These are phyloP conservation scores for Petunia hybrid DNA, from an alignment of 305 asterid genomes.

Conservation along the genomic window DNA sequence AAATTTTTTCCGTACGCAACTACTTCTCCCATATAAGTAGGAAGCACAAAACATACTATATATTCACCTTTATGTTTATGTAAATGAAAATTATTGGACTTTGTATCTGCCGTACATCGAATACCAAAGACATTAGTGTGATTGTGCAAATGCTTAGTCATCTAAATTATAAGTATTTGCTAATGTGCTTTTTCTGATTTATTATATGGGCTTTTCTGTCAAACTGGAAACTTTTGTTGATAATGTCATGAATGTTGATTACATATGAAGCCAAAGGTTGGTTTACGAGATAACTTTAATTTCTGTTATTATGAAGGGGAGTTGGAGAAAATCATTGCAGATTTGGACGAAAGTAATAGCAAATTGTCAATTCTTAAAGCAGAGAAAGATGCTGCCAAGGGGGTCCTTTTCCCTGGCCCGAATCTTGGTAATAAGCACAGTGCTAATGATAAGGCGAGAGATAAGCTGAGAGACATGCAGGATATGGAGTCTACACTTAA, in stretches of 20 bases:
- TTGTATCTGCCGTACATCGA: neutral
- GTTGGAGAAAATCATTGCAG: conserved; percentile 64
- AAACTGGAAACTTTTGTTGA: neutral
- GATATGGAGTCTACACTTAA: conserved; percentile 77
- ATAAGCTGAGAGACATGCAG: conserved; percentile 77
- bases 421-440: conserved; percentile 63
- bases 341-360: conserved; percentile 83
- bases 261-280: neutral
- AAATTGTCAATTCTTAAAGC: conserved; percentile 74
- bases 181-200: conserved; percentile 3
- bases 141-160: neutral
- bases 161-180: neutral
- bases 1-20: too few relatives aligned
- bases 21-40: neutral
- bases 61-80: neutral
- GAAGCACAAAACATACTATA: neutral
- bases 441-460: conserved; percentile 63
- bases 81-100: neutral
- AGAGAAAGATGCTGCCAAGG: conserved; percentile 72
- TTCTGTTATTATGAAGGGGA: conserved; percentile 68
- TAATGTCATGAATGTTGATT: conserved; percentile 13
- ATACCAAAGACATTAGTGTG: neutral
- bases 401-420: conserved; percentile 56
- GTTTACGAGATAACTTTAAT: conserved; percentile 29
- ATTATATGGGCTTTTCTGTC: conserved; percentile 19